Percentiles rank a stretch among this genome's conserved stretches.
Evolutionary conservation across 73 alveolate genomes (phyloP).

Genomic region (Paramecium bursaria): DNA sequence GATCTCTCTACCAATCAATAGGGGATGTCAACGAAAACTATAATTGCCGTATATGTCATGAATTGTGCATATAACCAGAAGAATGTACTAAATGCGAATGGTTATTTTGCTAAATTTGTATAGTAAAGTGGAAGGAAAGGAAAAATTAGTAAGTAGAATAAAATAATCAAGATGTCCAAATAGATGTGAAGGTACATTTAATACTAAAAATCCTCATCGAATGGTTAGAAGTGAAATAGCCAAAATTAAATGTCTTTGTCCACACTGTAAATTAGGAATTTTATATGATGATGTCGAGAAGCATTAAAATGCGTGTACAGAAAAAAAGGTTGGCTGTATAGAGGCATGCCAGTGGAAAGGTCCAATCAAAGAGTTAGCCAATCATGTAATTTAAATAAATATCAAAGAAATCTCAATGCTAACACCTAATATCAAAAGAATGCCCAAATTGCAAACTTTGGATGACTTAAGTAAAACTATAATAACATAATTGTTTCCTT

Average conservation of each 20-base stretch:
- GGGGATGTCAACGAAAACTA: not conserved
- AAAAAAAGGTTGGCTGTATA: not conserved
- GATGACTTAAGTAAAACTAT: too few relatives aligned
- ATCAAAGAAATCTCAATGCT: slow-evolving; percentile 25
- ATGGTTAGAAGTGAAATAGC: slow-evolving; percentile 21
- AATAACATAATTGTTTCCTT: too few relatives aligned
- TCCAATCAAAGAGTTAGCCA: not conserved
- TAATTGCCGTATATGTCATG: slow-evolving; percentile 34
- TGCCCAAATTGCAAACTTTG: too few relatives aligned
- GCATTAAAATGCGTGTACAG: not conserved
- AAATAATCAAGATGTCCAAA: slow-evolving; percentile 60
- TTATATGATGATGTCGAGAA: not conserved
- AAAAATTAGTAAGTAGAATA: slow-evolving; percentile 41
- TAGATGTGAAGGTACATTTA: slow-evolving; percentile 6
- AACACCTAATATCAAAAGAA: not conserved
- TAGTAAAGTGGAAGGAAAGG: slow-evolving; percentile 4
- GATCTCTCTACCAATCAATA: too few relatives aligned
- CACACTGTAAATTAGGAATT: not conserved
- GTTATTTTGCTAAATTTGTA: slow-evolving; percentile 2
- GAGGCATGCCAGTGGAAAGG: slow-evolving; percentile 46
- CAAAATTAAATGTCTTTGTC: slow-evolving; percentile 6
- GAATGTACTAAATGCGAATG: slow-evolving; percentile 40
- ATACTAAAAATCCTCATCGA: slow-evolving; percentile 21
- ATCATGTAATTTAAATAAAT: slow-evolving; percentile 25
- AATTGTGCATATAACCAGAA: slow-evolving; percentile 2